Percentiles rank a stretch among this genome's conserved stretches.
phyloP scores from a whole-genome alignment of 140 eudicot species.

The Eryngium alpinum region DNA sequence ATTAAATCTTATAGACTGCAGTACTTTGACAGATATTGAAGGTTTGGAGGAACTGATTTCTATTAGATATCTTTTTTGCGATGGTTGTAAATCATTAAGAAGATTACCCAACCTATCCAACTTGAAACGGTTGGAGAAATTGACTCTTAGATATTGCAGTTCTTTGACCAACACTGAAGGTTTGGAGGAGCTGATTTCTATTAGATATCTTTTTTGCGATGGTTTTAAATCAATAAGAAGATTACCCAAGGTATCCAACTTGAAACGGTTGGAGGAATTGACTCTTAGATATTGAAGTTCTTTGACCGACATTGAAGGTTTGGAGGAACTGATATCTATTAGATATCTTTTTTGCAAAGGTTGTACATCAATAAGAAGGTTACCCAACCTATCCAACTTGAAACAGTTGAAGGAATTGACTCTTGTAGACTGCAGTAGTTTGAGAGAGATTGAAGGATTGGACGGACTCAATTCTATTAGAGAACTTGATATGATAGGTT shows the following conservation, averaged over 20 bases:
- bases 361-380: background rate
- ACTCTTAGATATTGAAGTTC: too few species aligned
- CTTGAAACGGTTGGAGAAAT: background rate
- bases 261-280: background rate
- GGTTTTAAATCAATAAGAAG: too few species aligned
- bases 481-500: background rate
- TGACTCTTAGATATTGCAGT: background rate
- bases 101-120: background rate
- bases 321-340: too few species aligned
- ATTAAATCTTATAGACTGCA: background rate
- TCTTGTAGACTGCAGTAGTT: background rate
- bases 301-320: too few species aligned
- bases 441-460: background rate
- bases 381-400: background rate
- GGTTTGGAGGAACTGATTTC: background rate
- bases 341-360: too few species aligned
- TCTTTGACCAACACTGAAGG: background rate
- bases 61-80: background rate
- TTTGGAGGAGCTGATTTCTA: too few species aligned
- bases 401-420: background rate
- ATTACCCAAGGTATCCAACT: too few species aligned
- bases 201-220: too few species aligned
- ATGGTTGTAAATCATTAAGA: background rate
- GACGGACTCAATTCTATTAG: background rate
- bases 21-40: background rate